Percentiles rank a stretch among this genome's conserved stretches.
These are phyloP conservation scores for Trichosporon asahii DNA, from an alignment of 1,284 basidiomycete genomes.

Conservation along the genomic window DNA sequence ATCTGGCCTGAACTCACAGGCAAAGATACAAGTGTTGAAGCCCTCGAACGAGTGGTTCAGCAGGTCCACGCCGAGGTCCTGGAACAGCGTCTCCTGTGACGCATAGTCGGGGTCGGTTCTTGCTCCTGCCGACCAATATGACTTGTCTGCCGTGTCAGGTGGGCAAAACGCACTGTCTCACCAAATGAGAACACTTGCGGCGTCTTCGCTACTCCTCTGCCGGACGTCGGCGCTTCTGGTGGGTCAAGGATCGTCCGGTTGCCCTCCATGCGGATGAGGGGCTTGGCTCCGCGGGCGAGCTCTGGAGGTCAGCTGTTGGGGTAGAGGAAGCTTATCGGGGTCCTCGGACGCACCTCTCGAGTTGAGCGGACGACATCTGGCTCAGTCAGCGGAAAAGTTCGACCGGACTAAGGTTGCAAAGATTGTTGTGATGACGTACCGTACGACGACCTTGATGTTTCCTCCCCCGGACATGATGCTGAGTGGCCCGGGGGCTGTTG, in stretches of 20 bases:
- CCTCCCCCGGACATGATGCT: constrained; percentile 51
- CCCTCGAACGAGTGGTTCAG: constrained; percentile 93
- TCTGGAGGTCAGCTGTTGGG: constrained; percentile 57
- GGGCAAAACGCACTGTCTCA: constrained; percentile 18
- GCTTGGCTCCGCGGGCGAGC: constrained; percentile 82
- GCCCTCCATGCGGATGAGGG: constrained; percentile 86
- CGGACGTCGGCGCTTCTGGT: constrained; percentile 58
- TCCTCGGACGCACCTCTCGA: constrained; percentile 65
- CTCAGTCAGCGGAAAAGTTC: constrained; percentile 19
- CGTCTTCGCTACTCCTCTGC: constrained; percentile 77
- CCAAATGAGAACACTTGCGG: constrained; percentile 79
- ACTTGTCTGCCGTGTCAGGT: constrained; percentile 63
- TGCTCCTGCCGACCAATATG: constrained; percentile 88
- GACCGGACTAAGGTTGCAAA: background rate
- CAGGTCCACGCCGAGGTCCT: constrained; percentile 90
- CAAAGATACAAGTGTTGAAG: constrained; percentile 96
- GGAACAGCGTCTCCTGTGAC: constrained; percentile 87
- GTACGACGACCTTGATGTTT: constrained; percentile 91
- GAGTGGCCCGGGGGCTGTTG: constrained; percentile 14
- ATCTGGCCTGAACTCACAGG: constrained; percentile 66
- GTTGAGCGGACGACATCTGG: constrained; percentile 88
- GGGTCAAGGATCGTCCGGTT: constrained; percentile 87
- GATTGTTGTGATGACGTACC: constrained; percentile 30
- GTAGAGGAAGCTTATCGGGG: background rate
- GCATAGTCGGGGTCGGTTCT: constrained; percentile 84